A percentile compares a stretch with the other conserved stretches of the same genome.
These are phyloP conservation scores for Coccomyxa sp. DNA, from an alignment of 139 green algal species.

Conservation along the genomic window DNA sequence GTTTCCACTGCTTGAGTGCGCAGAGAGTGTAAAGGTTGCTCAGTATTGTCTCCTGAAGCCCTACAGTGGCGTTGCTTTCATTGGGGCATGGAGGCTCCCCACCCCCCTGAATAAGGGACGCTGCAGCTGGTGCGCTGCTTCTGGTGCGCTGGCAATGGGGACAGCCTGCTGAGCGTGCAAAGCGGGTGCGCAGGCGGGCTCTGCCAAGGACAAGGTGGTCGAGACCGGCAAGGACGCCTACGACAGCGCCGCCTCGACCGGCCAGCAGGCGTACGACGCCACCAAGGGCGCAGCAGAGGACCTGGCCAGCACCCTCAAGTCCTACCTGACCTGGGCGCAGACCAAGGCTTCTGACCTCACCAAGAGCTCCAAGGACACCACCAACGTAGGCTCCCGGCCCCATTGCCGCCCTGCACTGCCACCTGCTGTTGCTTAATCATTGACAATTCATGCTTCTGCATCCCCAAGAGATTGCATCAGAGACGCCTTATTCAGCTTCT, in stretches of 20 bases:
- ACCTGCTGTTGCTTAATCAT: no score
- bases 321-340: no score
- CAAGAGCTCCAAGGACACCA: not conserved
- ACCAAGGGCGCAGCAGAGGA: conserved; percentile 4
- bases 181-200: not conserved
- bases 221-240: conserved; percentile 2
- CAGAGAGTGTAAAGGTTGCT: no score
- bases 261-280: conserved; percentile 3
- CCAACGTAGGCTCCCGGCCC: not conserved
- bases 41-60: no score
- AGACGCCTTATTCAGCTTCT: no score
- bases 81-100: no score
- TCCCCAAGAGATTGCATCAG: no score
- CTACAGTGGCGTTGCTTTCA: no score
- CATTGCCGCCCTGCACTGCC: no score
- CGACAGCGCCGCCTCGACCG: not conserved
- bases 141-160: not conserved
- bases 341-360: conserved; percentile 7
- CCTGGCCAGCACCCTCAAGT: conserved; percentile 3
- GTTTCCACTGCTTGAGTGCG: no score
- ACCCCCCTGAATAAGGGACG: no score
- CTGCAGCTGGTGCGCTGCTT: conserved; percentile 2
- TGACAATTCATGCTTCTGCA: not conserved
- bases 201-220: not conserved
- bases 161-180: no score